Base-by-base conservation (phyloP, 305 asterid species). In the Fraxinus platypoda region DNA sequence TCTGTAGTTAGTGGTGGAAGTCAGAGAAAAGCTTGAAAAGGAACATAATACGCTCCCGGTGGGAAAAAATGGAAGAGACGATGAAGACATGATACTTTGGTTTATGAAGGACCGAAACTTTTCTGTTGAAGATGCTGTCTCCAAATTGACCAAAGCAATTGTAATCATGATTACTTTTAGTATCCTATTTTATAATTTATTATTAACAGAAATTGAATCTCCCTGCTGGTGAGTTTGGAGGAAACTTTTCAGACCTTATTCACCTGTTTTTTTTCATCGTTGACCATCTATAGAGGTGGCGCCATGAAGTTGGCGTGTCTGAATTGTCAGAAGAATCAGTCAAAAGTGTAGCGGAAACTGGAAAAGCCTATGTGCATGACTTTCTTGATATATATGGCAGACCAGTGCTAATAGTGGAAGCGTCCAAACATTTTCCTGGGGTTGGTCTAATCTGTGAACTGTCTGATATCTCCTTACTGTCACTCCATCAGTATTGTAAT, bases 11-110 rank as follows among this genome's bases (percentile, higher is more conserved):
- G 98, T 95, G 80, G 78, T 87, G 64, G 86, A 90, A 87, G 98
- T 95, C 64, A 93, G 92, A 88, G 90, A 88, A 87, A 92, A 88
- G 89, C 97, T 95, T 62, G 90, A 89, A 78, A 93, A 81, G 78
- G 93, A 91, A 54, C 82, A 93, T 74, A 83, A 21, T 28, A 83
- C 78, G 81, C 97, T 95, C 66, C 97, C 98, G 0, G 87, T 91
- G 78, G 98, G 98, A 19, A 91, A 88, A 85, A 84, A 89, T 84
- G 98, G 98, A 84, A 90, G 97, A 86, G 97, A 94, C 78, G 98
- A 95, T 23, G 98, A 94, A 79, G 97, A 92, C 76, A 90, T 95
- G 94, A 95, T 95, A 81, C 89, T 91, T 76, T 94, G 98, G 98
- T 95, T 92, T 87, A 88, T 95, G 82, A 90, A 93, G 88, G 98